Conservation (phyloP, 2,329 filamentous ascomycete species). For the Xylariaceae sp. region DNA sequence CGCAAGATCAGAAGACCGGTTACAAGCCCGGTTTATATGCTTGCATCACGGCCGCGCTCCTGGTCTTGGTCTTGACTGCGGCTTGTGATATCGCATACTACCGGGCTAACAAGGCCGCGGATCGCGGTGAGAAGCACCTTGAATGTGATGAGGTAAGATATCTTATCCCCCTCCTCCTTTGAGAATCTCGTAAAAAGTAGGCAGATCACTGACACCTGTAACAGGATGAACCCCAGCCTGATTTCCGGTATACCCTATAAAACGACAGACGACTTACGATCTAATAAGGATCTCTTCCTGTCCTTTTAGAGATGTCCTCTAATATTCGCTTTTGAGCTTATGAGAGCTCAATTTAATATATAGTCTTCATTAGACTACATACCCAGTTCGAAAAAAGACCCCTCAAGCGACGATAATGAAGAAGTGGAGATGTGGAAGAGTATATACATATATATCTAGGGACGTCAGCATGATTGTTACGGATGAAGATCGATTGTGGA, state of each 20-base stretch:
- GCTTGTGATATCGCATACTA: conserved; percentile 39
- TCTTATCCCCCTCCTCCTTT: not conserved
- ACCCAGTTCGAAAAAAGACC: too few relatives aligned
- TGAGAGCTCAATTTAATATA: too few relatives aligned
- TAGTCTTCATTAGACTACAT: too few relatives aligned
- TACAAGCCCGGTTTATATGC: conserved; percentile 53
- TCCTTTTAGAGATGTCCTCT: too few relatives aligned
- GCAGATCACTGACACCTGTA: conserved; percentile 2
- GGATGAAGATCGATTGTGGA: too few relatives aligned
- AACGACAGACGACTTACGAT: too few relatives aligned
- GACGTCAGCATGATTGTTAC: too few relatives aligned
- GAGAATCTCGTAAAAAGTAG: not conserved
- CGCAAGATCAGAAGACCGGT: conserved; percentile 43
- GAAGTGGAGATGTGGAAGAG: too few relatives aligned
- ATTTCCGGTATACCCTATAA: conserved; percentile 38
- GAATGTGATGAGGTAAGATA: conserved; percentile 45
- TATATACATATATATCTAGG: too few relatives aligned
- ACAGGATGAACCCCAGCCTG: conserved; percentile 35
- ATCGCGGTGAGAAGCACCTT: conserved; percentile 47
- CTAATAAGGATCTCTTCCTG: too few relatives aligned
- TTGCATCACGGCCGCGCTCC: conserved; percentile 45
- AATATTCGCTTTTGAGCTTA: too few relatives aligned
- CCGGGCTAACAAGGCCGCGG: conserved; percentile 43
- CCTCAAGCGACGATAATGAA: too few relatives aligned
- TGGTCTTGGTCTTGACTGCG: conserved; percentile 42